These are phyloP conservation scores for Spencermartinsiella europaea DNA, from an alignment of 805 yeast species.

Conservation along the genomic window DNA sequence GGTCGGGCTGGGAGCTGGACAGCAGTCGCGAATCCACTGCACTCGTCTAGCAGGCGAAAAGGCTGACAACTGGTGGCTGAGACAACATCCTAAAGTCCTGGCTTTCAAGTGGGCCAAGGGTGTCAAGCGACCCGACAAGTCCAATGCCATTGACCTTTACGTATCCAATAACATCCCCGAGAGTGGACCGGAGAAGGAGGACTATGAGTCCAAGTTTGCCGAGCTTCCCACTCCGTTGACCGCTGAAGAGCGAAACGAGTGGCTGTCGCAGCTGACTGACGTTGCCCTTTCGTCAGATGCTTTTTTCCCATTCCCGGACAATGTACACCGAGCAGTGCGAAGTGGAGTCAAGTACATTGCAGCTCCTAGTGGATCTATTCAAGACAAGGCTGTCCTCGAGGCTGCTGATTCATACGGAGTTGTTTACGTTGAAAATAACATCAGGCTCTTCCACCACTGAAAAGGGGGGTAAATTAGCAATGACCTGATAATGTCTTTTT, in stretches of 20 bases:
- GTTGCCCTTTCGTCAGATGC: constrained; percentile 97
- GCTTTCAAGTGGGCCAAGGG: constrained; percentile 98
- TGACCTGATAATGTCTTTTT: neutral
- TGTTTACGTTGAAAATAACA: constrained; percentile 94
- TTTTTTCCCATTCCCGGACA: constrained; percentile 99
- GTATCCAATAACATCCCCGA: constrained; percentile 90
- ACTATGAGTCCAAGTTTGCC: constrained; percentile 85
- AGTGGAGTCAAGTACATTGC: constrained; percentile 95
- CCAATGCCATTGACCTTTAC: constrained; percentile 92
- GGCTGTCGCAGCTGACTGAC: constrained; percentile 73
- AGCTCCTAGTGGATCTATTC: constrained; percentile 97
- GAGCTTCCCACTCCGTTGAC: constrained; percentile 81
- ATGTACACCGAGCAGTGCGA: constrained; percentile 94
- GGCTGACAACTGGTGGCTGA: constrained; percentile 99
- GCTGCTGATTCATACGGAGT: constrained; percentile 91
- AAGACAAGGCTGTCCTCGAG: constrained; percentile 92
- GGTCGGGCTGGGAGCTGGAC: constrained; percentile 98
- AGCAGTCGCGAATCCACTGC: constrained; percentile 98
- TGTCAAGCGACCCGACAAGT: constrained; percentile 96
- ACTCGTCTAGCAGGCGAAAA: constrained; percentile 99
- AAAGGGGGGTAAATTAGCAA: constrained; percentile 8
- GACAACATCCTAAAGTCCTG: constrained; percentile 95
- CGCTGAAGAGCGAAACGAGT: constrained; percentile 74
- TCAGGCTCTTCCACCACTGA: constrained; percentile 97
- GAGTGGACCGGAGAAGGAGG: constrained; percentile 86